These are phyloP conservation scores for Monosporascus sp. DNA, from an alignment of 2,329 filamentous ascomycete species.

Conservation along the genomic window DNA sequence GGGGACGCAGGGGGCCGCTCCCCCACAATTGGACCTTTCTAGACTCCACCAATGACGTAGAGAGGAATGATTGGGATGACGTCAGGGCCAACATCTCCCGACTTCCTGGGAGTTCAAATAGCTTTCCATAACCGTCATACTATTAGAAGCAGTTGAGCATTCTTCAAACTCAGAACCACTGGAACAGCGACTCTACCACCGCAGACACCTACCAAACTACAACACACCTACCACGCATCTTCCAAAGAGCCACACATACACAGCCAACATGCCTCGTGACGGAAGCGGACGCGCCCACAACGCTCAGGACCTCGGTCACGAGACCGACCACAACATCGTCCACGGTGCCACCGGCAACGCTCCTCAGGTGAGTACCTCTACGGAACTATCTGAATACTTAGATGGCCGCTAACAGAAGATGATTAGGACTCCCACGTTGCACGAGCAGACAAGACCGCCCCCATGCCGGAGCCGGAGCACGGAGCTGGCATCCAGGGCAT, in stretches of 20 bases:
- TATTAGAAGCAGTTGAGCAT: background rate
- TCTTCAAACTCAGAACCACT: background rate
- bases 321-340: constrained; percentile 34
- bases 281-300: constrained; percentile 46
- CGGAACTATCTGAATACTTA: no score
- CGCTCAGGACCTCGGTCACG: constrained; percentile 27
- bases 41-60: background rate
- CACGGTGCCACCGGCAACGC: constrained; percentile 36
- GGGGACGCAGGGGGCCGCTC: background rate
- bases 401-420: background rate
- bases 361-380: constrained; percentile 28
- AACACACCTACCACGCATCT: background rate
- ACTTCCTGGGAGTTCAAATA: background rate
- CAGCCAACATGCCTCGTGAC: constrained; percentile 42
- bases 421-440: constrained; percentile 29
- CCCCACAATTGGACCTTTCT: background rate
- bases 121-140: background rate
- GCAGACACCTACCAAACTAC: background rate
- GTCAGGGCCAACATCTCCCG: no score
- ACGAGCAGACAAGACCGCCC: constrained; percentile 46
- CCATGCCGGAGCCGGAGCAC: constrained; percentile 41
- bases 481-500: constrained; percentile 35
- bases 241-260: constrained; percentile 2
- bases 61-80: no score
- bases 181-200: background rate